Base-by-base conservation (phyloP, 1,139 yeast species). In the Blastobotrys elegans region DNA sequence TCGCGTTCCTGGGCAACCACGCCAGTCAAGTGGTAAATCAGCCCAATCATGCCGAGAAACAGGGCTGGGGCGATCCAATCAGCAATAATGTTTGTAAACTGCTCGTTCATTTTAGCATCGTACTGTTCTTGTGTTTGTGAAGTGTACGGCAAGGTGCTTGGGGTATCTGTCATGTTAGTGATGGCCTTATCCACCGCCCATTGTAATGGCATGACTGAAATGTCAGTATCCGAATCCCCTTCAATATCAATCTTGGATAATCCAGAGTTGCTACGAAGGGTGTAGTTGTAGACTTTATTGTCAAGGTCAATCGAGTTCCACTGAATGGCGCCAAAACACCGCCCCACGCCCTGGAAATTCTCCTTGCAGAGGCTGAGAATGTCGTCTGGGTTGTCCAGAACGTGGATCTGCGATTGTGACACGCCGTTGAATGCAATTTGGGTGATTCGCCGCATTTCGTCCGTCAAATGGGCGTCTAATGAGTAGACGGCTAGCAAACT, bases 181-280 rank as follows among this genome's bases (percentile, higher is more conserved):
- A 67, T 61, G 1, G 70, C 68, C 18, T 52, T 54, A 46, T 67
- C 71, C n/a, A 67, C 52, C 2, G 70, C 70, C 64, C 66, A 64
- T 44, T 67, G 71, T 13, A 67, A 47, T 2, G 71, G 71, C 33
- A 66, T 50, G 14, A 66, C 56, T 43, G 51, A 56, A 7, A 53
- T 52, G 39, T 66, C 70, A 13, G 55, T 48, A n/a, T 57, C 61
- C 7, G 66, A 62, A 10, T 52, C 53, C 18, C 51, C 50, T 6
- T 47, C 48, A 34, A 65, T 61, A 41, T 62, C 53, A 40, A 66
- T 53, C 29, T 44, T 43, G 22, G 48, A 43, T 16, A 63, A 50
- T 0, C 70, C 70, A 3, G 66, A 55, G 50, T 66, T 66, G 13
- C 67, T 63, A 40, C 70, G 57, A 5, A 67, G 44, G 1, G 70